Evolutionary conservation across 2,329 filamentous ascomycete species (phyloP).

Genomic region (Dactylella cylindrospora): DNA sequence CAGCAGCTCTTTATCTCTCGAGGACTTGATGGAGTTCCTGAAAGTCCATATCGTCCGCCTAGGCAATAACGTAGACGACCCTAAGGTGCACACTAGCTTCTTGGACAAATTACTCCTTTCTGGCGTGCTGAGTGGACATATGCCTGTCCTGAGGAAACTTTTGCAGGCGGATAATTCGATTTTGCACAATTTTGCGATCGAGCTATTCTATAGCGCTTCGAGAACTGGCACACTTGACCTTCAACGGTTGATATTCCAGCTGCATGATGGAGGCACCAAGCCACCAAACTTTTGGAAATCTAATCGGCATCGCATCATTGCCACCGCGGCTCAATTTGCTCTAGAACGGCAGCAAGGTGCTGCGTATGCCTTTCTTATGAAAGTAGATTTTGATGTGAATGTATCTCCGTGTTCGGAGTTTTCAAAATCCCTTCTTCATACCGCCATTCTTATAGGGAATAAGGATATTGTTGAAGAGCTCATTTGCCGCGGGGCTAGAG

Average conservation of each 20-base stretch:
- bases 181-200: slow-evolving; percentile 6
- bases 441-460: neutral
- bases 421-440: slow-evolving; percentile 11
- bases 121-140: neutral
- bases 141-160: neutral
- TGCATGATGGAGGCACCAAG: neutral
- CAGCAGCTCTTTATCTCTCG: neutral
- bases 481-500: neutral
- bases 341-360: slow-evolving; percentile 6
- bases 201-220: slow-evolving; percentile 9
- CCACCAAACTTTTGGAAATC: neutral
- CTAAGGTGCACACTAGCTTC: neutral
- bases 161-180: slow-evolving; percentile 3
- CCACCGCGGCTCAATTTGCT: slow-evolving; percentile 10
- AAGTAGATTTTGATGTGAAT: slow-evolving; percentile 9
- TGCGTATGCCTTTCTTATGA: slow-evolving; percentile 3
- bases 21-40: slow-evolving; percentile 1
- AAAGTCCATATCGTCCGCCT: slow-evolving; percentile 3
- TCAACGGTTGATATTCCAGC: neutral
- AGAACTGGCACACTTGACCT: slow-evolving; percentile 1
- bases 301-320: neutral
- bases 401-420: slow-evolving; percentile 1
- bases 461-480: slow-evolving; percentile 1
- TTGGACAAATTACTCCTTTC: slow-evolving; percentile 1
- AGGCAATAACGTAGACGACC: slow-evolving; percentile 8